phyloP scores from a whole-genome alignment of 2,329 filamentous ascomycete species.

The Allantophomopsis cytisporea region DNA sequence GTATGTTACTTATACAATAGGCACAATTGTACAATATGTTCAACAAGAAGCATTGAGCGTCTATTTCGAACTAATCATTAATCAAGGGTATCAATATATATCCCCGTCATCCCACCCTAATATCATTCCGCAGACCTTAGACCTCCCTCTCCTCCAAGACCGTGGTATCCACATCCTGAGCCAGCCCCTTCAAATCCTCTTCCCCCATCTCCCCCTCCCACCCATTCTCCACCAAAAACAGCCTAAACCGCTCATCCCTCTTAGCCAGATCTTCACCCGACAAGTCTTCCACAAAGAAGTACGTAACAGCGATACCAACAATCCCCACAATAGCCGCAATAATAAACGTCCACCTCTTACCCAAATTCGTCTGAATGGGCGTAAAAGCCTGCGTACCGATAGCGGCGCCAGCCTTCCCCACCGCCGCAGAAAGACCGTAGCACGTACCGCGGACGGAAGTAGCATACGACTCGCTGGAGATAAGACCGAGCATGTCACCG shows the following conservation, averaged over 20 bases:
- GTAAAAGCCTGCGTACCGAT: constrained; percentile 35
- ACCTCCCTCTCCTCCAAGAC: neutral
- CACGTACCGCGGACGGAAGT: constrained; percentile 36
- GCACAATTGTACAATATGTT: no score
- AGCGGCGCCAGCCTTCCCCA: constrained; percentile 36
- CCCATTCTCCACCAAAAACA: constrained; percentile 27
- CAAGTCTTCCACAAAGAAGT: constrained; percentile 30
- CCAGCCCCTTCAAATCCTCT: constrained; percentile 20
- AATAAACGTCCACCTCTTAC: constrained; percentile 36
- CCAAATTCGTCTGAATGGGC: constrained; percentile 28
- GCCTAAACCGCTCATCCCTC: constrained; percentile 28
- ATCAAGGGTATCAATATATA: no score
- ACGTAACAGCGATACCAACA: constrained; percentile 30
- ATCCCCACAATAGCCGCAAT: constrained; percentile 35
- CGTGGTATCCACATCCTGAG: constrained; percentile 7
- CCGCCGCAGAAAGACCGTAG: constrained; percentile 34
- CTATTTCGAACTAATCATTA: no score
- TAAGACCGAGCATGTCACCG: constrained; percentile 33
- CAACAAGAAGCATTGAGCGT: no score
- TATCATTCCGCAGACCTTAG: no score
- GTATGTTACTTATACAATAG: no score
- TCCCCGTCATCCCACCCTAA: no score
- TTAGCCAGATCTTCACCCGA: constrained; percentile 27
- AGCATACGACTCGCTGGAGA: constrained; percentile 35
- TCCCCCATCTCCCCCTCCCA: constrained; percentile 33